phyloP scores from a whole-genome alignment of 306 rosid species.

The Cyclanthera cordifolia region DNA sequence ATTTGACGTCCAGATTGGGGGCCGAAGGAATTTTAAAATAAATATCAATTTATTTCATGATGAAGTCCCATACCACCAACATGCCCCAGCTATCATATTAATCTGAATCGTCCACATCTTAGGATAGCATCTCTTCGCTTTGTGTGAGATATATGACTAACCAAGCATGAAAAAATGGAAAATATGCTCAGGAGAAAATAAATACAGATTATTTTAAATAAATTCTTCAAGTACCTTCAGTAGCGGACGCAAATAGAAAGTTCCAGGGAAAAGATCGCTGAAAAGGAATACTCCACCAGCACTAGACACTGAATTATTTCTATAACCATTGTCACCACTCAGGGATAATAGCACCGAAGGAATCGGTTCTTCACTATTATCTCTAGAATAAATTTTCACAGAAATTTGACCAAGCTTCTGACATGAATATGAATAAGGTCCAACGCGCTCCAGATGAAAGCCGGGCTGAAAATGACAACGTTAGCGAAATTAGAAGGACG shows the following conservation, averaged over 20 bases:
- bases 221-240: constrained; percentile 52
- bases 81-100: not conserved
- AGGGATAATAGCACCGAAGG: constrained; percentile 85
- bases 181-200: not conserved
- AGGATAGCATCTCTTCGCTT: not conserved
- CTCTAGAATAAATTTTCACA: constrained; percentile 53
- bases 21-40: not conserved
- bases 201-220: not conserved
- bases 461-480: constrained; percentile 54
- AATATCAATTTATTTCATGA: not conserved
- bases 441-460: constrained; percentile 70
- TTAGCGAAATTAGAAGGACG: constrained; percentile 16
- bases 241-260: constrained; percentile 89
- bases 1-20: not conserved
- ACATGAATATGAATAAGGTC: constrained; percentile 70
- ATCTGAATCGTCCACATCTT: not conserved
- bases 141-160: not conserved
- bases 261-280: constrained; percentile 80
- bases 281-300: constrained; percentile 69
- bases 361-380: constrained; percentile 53
- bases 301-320: constrained; percentile 82
- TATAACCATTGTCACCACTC: constrained; percentile 88
- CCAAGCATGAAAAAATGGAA: not conserved
- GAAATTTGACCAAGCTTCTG: constrained; percentile 95
- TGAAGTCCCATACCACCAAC: not conserved